Evolutionary conservation across 352 stramenopile species (phyloP).

Genomic region (Phytophthora brassicae): DNA sequence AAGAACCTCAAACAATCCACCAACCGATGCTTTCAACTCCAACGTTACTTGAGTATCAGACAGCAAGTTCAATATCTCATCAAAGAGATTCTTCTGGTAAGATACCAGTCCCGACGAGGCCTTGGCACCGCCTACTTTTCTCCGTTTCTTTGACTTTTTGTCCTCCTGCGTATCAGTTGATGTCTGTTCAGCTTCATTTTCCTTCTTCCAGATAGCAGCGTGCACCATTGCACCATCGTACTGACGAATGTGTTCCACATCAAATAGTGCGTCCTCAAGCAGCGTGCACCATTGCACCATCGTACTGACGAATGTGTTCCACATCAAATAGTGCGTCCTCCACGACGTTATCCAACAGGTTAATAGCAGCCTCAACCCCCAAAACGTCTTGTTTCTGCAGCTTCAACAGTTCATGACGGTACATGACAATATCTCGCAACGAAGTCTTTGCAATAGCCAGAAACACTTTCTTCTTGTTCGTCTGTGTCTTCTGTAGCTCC

Average conservation of each 20-base stretch:
- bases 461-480: conserved; percentile 91
- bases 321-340: conserved; percentile 76
- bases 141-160: conserved; percentile 45
- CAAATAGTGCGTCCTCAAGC: no score
- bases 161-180: conserved; percentile 11
- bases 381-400: conserved; percentile 21
- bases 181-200: background rate
- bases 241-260: conserved; percentile 71
- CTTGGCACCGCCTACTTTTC: conserved; percentile 35
- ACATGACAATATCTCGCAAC: conserved; percentile 56
- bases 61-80: conserved; percentile 64
- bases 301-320: conserved; percentile 78
- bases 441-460: conserved; percentile 79
- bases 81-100: conserved; percentile 81
- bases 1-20: conserved; percentile 65
- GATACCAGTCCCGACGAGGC: conserved; percentile 50
- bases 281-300: conserved; percentile 55
- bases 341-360: conserved; percentile 59
- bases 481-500: conserved; percentile 77
- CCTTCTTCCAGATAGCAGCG: conserved; percentile 28
- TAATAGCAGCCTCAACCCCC: conserved; percentile 13
- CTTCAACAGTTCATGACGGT: conserved; percentile 48
- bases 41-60: conserved; percentile 33
- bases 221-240: conserved; percentile 68
- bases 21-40: conserved; percentile 50